Conservation (phyloP, 768 basidiomycete genomes). For the Pisolithus microcarpus region DNA sequence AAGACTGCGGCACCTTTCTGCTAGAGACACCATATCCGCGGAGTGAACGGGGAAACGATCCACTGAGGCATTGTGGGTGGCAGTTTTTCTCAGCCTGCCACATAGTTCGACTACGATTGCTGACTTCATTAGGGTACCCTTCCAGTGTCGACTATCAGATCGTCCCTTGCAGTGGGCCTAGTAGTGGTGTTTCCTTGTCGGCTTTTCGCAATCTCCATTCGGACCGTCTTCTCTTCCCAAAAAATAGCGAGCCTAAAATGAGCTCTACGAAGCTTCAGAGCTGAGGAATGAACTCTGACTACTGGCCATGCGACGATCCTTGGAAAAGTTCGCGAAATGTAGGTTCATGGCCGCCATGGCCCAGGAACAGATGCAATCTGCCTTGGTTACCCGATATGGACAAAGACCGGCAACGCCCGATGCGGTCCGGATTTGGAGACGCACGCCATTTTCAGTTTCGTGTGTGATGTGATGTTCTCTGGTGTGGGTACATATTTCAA, state of each 20-base stretch:
- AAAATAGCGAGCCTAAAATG: neutral
- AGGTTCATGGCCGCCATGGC: constrained; percentile 6
- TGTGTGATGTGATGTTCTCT: constrained; percentile 4
- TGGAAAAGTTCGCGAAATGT: constrained; percentile 13
- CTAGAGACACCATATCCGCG: constrained; percentile 20
- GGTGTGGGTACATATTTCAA: constrained; percentile 23
- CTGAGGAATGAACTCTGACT: constrained; percentile 20
- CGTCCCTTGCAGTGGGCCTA: neutral
- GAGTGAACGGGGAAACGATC: constrained; percentile 5
- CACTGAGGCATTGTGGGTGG: neutral
- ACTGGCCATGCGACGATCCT: constrained; percentile 18
- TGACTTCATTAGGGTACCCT: neutral
- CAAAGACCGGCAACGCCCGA: constrained; percentile 17
- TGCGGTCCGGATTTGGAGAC: constrained; percentile 17
- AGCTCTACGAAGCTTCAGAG: neutral
- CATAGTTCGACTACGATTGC: neutral
- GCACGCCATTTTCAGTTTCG: constrained; percentile 1
- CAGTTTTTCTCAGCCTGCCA: neutral
- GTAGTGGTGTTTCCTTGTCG: neutral
- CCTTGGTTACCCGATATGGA: constrained; percentile 22
- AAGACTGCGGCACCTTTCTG: constrained; percentile 10
- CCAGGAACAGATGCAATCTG: constrained; percentile 13
- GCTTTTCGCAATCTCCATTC: neutral
- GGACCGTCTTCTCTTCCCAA: neutral
- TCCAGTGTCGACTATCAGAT: neutral